Conservation (phyloP, 352 stramenopile genomes). For the Phytophthora agathidicida region DNA sequence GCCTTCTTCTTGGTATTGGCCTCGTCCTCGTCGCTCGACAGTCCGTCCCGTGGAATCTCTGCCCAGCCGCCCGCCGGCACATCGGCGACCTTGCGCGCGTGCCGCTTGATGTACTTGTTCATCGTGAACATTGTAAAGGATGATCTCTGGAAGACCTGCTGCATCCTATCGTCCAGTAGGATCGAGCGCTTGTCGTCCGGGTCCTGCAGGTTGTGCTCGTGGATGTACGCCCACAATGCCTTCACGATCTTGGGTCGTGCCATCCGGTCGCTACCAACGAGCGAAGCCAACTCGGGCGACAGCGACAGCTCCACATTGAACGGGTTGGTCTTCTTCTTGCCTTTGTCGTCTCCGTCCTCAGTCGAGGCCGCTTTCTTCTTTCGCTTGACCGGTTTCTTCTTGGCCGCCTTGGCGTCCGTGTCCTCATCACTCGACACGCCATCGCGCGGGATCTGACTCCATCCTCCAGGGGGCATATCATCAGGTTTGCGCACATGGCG, state of each 20-base stretch:
- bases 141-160: conserved; percentile 80
- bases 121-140: conserved; percentile 90
- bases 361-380: conserved; percentile 61
- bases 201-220: conserved; percentile 95
- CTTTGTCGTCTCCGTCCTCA: conserved; percentile 48
- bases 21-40: conserved; percentile 86
- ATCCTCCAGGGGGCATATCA: conserved; percentile 66
- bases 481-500: conserved; percentile 81
- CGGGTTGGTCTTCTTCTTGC: conserved; percentile 67
- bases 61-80: conserved; percentile 74
- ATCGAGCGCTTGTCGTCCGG: conserved; percentile 94
- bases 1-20: conserved; percentile 47
- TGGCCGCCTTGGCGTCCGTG: conserved; percentile 54
- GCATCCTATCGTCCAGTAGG: conserved; percentile 89
- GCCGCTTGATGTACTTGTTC: conserved; percentile 91
- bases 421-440: conserved; percentile 86
- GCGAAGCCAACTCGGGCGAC: conserved; percentile 73
- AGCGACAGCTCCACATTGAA: conserved; percentile 83
- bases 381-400: conserved; percentile 63
- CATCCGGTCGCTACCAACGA: conserved; percentile 86
- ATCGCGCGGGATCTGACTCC: conserved; percentile 77
- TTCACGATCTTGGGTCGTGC: conserved; percentile 94
- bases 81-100: conserved; percentile 74
- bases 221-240: conserved; percentile 96
- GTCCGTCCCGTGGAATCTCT: conserved; percentile 71